Evolutionary conservation across 305 asterid species (phyloP).

Genomic region (Rubia peregrina): DNA sequence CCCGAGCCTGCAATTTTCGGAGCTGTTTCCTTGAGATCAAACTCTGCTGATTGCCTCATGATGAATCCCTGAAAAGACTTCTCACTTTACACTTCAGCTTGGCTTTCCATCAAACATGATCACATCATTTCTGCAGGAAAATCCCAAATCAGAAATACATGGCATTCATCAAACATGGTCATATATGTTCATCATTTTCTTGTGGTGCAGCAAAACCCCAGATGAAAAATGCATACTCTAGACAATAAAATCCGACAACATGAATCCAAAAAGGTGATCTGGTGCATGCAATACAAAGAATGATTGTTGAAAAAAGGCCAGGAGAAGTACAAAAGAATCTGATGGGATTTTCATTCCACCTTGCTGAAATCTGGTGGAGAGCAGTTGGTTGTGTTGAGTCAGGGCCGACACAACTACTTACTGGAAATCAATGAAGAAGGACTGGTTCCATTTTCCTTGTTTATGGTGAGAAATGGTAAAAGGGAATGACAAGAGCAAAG

Average conservation of each 20-base stretch:
- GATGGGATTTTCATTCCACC: not conserved
- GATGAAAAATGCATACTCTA: not conserved
- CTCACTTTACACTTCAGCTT: not conserved
- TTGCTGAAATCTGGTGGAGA: not conserved
- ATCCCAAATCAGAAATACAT: not conserved
- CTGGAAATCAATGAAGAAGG: not conserved
- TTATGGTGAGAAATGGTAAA: not conserved
- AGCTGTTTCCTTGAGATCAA: slow-evolving; percentile 59
- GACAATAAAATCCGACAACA: not conserved
- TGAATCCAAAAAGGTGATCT: not conserved
- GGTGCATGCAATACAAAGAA: not conserved
- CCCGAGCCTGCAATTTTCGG: slow-evolving; percentile 78
- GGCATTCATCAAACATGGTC: not conserved
- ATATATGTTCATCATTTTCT: not conserved
- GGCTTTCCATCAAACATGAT: not conserved
- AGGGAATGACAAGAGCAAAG: not conserved
- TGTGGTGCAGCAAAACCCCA: not conserved
- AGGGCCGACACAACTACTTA: not conserved
- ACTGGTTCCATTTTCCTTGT: not conserved
- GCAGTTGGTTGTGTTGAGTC: not conserved
- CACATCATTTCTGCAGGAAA: not conserved
- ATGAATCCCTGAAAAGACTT: slow-evolving; percentile 6
- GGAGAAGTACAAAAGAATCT: not conserved
- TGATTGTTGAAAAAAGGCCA: not conserved
- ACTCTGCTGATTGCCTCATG: slow-evolving; percentile 58